Percentiles rank a stretch among this genome's conserved stretches.
These are phyloP conservation scores for Platanthera guangdongensis DNA, from an alignment of 106 monocot genomes.

Conservation along the genomic window DNA sequence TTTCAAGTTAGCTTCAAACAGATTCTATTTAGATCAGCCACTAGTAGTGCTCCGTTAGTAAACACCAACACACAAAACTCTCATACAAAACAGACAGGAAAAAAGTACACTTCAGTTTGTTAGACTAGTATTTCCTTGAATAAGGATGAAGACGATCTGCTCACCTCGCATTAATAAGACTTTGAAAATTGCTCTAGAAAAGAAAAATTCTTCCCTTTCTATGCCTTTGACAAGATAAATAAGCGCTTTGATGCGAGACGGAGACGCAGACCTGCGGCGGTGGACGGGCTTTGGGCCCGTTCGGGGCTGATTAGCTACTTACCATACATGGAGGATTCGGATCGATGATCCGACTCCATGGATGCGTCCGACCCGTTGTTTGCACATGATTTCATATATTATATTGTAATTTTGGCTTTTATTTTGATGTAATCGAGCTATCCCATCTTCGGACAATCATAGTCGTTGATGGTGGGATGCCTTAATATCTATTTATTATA, in stretches of 20 bases:
- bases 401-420: too few relatives aligned
- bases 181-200: background rate
- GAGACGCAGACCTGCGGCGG: too few relatives aligned
- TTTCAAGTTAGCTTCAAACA: background rate
- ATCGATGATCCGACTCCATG: too few relatives aligned
- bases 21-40: background rate
- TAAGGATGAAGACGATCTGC: background rate
- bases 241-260: background rate
- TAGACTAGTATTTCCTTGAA: background rate
- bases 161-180: background rate
- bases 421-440: too few relatives aligned
- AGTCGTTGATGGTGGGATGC: too few relatives aligned
- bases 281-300: too few relatives aligned
- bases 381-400: too few relatives aligned
- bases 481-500: too few relatives aligned
- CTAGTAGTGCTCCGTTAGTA: background rate
- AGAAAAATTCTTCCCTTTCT: background rate
- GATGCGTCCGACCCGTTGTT: too few relatives aligned
- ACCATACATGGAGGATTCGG: too few relatives aligned
- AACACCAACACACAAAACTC: background rate
- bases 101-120: background rate
- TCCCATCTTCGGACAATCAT: too few relatives aligned
- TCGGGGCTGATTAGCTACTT: too few relatives aligned
- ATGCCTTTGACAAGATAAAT: background rate
- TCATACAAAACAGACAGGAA: background rate